These are phyloP conservation scores for Gynandropsis gynandra DNA, from an alignment of 345 rosid genomes.

Conservation along the genomic window DNA sequence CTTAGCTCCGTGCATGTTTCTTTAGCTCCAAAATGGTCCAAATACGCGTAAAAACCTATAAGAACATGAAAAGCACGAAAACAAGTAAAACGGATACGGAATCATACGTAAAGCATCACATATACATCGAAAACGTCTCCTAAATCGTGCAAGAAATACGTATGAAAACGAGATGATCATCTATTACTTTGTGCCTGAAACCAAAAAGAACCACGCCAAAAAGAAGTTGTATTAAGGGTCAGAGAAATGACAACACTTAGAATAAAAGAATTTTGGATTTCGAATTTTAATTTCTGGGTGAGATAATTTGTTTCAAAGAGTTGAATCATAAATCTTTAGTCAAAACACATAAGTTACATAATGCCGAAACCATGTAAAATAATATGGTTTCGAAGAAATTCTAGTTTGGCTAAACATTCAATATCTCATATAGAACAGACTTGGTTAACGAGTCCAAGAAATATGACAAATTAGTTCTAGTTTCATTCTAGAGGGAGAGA, in stretches of 20 bases:
- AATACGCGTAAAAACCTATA: too few species aligned
- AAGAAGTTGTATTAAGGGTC: not conserved
- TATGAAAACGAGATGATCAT: too few species aligned
- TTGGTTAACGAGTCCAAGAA: not conserved
- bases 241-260: not conserved
- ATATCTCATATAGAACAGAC: not conserved
- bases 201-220: not conserved
- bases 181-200: constrained; percentile 92
- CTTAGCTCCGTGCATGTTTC: too few species aligned
- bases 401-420: not conserved
- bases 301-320: not conserved
- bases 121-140: too few species aligned
- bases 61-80: too few species aligned
- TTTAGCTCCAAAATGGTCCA: too few species aligned
- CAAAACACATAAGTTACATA: not conserved
- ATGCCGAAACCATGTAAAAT: not conserved
- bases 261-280: not conserved
- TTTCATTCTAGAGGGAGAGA: not conserved
- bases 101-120: too few species aligned
- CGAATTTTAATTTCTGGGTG: not conserved
- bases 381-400: not conserved
- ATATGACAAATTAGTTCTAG: not conserved
- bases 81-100: too few species aligned
- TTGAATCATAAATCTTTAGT: not conserved
- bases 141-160: too few species aligned